Evolutionary conservation across 352 stramenopile species (phyloP), one percentile per base, ranked within the genome.

Genomic region (Phytophthora brassicae): DNA sequence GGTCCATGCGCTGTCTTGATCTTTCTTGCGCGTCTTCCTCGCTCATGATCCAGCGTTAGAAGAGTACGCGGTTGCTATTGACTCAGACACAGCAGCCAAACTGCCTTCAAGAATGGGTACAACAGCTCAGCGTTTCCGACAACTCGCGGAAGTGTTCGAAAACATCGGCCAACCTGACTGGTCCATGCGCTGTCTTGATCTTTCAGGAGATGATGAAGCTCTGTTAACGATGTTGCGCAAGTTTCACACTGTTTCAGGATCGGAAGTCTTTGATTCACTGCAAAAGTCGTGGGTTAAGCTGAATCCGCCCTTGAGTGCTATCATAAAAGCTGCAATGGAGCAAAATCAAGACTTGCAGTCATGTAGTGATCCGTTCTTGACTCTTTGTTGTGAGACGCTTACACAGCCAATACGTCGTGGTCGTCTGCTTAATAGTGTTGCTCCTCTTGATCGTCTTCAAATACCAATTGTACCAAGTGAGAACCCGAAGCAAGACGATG

Each of bases 321-420:
- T 83, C 17, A 60, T 79, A 4, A 78, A 72, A 28, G 67, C 74
- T 67, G 51, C 63, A 43, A 58, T 44, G 24, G 52, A 29, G 13
- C 22, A 56, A 13, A 35, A 19, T 12, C 24, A 20, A 52, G n/a
- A 63, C 20, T 6, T 19, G 0, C 45, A 72, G 0, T 43, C 63
- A 6, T 71, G 70, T 14, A 71, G 0, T 72, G 81, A 92, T 43
- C 67, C 77, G 9, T 84, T 92, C 47, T 68, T 72, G 4, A 57
- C 83, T n/a, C 72, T 94, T 12, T 94, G 83, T 51, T 88, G 70
- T 36, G 81, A 92, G 24, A 72, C 60, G 6, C 23, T 91, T 23
- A 49, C 46, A 4, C 80, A 90, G 14, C 75, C 77, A 4, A 81
- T 89, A 41, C 79, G 84, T 26, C 80, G 84, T 46, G 88, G 86